Conservation (phyloP, 768 basidiomycete species). For the Russula virescens region DNA sequence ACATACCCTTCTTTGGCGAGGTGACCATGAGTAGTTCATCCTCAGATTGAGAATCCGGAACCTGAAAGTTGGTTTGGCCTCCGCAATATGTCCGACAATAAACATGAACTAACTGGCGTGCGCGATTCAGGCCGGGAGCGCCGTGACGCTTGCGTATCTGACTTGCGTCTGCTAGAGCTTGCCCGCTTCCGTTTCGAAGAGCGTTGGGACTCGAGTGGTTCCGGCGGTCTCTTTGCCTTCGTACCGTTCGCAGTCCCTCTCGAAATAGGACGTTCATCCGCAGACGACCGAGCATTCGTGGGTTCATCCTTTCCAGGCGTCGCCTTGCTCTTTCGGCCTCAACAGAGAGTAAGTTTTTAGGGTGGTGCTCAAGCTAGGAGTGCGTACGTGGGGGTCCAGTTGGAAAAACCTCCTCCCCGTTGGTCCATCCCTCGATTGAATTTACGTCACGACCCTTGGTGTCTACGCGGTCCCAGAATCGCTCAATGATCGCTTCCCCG, state of each 20-base stretch:
- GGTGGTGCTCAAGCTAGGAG: not conserved
- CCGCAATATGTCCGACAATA: not conserved
- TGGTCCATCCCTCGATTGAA: constrained; percentile 16
- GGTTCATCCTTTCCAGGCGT: not conserved
- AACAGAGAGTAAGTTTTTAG: not conserved
- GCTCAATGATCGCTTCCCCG: constrained; percentile 12
- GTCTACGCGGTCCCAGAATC: constrained; percentile 23
- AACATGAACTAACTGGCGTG: constrained; percentile 10
- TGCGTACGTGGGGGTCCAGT: constrained; percentile 17
- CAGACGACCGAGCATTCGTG: not conserved
- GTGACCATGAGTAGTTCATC: not conserved
- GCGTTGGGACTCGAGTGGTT: not conserved
- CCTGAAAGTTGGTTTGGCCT: not conserved
- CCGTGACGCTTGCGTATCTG: not conserved
- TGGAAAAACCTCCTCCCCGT: constrained; percentile 23
- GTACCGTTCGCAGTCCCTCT: not conserved
- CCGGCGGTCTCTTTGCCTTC: constrained; percentile 5
- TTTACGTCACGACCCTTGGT: constrained; percentile 14
- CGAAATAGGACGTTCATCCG: not conserved
- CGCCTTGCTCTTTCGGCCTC: constrained; percentile 8
- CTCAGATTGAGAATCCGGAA: constrained; percentile 17
- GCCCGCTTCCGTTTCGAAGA: constrained; percentile 15
- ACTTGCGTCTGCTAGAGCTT: constrained; percentile 9
- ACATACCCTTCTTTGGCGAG: constrained; percentile 5
- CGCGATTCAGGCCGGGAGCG: not conserved